These are phyloP conservation scores for Sugiyamaella marilandica DNA, from an alignment of 805 yeast species.

Conservation along the genomic window DNA sequence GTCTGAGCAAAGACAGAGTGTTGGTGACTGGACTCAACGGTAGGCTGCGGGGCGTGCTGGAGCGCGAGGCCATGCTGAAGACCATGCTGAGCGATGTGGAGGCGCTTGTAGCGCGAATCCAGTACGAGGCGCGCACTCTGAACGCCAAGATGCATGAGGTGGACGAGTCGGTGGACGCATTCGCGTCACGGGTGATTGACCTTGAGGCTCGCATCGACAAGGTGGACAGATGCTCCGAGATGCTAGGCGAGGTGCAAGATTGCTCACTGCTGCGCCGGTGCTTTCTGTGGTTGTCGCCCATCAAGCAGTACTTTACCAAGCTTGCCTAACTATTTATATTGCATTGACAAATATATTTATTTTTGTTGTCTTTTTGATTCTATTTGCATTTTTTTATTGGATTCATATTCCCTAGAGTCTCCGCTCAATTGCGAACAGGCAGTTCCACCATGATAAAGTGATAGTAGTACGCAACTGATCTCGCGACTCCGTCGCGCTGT, in stretches of 20 bases:
- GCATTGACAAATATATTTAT: not conserved
- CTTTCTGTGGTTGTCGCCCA: not conserved
- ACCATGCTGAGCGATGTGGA: slow-evolving; percentile 21
- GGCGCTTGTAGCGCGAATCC: slow-evolving; percentile 35
- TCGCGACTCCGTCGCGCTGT: too few species aligned
- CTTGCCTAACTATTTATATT: not conserved
- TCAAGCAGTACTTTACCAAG: not conserved
- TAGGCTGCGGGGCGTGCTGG: slow-evolving; percentile 5
- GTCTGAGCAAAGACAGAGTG: slow-evolving; percentile 1
- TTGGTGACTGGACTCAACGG: slow-evolving; percentile 4
- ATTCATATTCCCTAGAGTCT: too few species aligned
- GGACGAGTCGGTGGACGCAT: slow-evolving; percentile 51
- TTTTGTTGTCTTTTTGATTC: not conserved
- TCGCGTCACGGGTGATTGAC: slow-evolving; percentile 36
- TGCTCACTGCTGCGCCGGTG: not conserved
- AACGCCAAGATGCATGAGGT: slow-evolving; percentile 62
- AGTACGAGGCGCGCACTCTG: slow-evolving; percentile 60
- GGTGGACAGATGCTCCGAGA: slow-evolving; percentile 1
- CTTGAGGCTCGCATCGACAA: slow-evolving; percentile 30
- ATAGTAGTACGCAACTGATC: too few species aligned
- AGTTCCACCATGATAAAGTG: too few species aligned
- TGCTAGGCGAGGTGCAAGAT: not conserved
- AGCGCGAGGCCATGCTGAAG: slow-evolving; percentile 9
- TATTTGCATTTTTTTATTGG: not conserved
- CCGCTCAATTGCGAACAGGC: too few species aligned